Conservation (phyloP, 805 yeast genomes). For the Kodamaea hsintzibuensis region DNA sequence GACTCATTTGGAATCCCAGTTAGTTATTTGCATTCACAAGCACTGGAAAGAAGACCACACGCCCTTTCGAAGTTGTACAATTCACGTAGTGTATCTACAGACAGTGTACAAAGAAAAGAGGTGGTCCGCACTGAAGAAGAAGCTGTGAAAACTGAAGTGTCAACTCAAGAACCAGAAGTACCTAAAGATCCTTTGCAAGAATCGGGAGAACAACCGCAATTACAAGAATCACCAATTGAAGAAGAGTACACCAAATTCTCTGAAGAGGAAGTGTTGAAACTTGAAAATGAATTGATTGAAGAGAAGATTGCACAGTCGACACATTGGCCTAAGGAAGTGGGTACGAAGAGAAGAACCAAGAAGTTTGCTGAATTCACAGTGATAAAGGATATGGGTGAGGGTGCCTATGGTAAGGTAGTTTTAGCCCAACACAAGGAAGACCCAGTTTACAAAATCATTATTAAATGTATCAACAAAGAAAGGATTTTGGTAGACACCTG, state of each 20-base stretch:
- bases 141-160: background rate
- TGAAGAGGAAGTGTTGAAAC: slow-evolving; percentile 44
- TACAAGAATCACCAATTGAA: background rate
- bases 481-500: slow-evolving; percentile 94
- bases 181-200: background rate
- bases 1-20: slow-evolving; percentile 32
- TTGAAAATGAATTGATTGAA: slow-evolving; percentile 48
- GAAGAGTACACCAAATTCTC: slow-evolving; percentile 24
- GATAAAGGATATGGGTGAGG: slow-evolving; percentile 85
- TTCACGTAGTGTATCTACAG: slow-evolving; percentile 4
- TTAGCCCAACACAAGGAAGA: slow-evolving; percentile 69
- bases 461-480: slow-evolving; percentile 89
- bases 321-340: slow-evolving; percentile 55
- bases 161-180: background rate
- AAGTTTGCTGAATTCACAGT: slow-evolving; percentile 69
- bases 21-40: slow-evolving; percentile 7
- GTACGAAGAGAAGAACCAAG: slow-evolving; percentile 68
- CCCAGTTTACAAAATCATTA: slow-evolving; percentile 64
- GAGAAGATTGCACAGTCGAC: slow-evolving; percentile 36
- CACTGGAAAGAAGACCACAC: slow-evolving; percentile 8
- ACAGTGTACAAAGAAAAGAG: background rate
- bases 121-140: background rate
- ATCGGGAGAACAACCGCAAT: background rate
- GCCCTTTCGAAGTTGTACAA: slow-evolving; percentile 12
- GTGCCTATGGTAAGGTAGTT: slow-evolving; percentile 94